Evolutionary conservation across 371 early-diverging fungal genomes (phyloP), one percentile per base, ranked within the genome.

Genomic region (Parasitella parasitica): DNA sequence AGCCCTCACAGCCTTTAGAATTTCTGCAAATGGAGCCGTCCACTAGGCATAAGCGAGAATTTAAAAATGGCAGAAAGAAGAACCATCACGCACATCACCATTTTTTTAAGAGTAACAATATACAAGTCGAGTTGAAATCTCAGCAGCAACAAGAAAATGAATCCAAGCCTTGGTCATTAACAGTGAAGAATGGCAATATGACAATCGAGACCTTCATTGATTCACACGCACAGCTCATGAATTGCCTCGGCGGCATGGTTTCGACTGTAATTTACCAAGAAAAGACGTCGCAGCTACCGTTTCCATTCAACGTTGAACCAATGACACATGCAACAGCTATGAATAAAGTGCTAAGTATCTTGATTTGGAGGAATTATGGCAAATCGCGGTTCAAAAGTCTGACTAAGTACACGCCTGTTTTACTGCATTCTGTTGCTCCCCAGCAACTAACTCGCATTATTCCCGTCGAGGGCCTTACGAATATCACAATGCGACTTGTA

Each of bases 301-400:
- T 52, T 38, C 54, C 61, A 2, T 18, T 58, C 2, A 12, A 6
- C 16, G 12, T 37, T 9, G 4, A 30, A 22, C 35, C 28, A 5
- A 20, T 27, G 1, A 12, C 52, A 0, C 43, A 57, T 11, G 28
- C 20, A 5, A 38, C 39, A 24, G 52, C 56, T 0, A 63, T 69
- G 6, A 38, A 54, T 1, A 52, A 28, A 6, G 56, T 61, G n/a
- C 22, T 71, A 12, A 52, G 55, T 16, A 54, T 61, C 3, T 20
- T 72, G 36, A 59, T 75, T 26, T 75, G 72, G 75, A 70, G 60
- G 49, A 63, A 71, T 3, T 75, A 78, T 36, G 66, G 71, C 5
- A 72, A 69, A 51, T 65, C 71, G 9, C 64, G 66, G 0, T 71
- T 65, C 56, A 73, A 71, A 49, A 66, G 58, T 20, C 46, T 63